A percentile compares a stretch with the other conserved stretches of the same genome.
Conservation (phyloP, 352 stramenopile genomes). For the Phytophthora rubi region DNA sequence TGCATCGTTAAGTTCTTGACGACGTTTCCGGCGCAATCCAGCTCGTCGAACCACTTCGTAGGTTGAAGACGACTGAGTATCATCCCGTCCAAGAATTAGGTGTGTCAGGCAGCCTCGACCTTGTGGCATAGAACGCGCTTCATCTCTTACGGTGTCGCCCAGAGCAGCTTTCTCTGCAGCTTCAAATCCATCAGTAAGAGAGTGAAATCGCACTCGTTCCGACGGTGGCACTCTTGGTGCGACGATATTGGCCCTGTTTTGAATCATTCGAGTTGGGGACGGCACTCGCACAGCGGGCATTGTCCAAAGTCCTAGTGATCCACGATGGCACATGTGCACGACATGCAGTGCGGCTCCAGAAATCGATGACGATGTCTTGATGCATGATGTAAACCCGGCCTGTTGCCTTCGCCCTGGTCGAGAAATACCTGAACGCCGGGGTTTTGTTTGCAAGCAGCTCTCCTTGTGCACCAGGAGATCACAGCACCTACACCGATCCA, state of each 20-base stretch:
- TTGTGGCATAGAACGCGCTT: not conserved
- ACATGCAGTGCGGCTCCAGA: slow-evolving; percentile 33
- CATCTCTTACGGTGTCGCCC: not conserved
- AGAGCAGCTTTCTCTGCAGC: slow-evolving; percentile 12
- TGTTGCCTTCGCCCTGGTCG: slow-evolving; percentile 19
- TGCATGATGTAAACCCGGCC: slow-evolving; percentile 62
- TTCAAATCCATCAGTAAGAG: slow-evolving; percentile 42
- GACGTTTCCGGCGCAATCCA: slow-evolving; percentile 36
- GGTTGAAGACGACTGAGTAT: slow-evolving; percentile 38
- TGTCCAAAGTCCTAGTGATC: slow-evolving; percentile 62
- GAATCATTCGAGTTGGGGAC: slow-evolving; percentile 8
- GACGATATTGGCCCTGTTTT: slow-evolving; percentile 24
- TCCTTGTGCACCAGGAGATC: slow-evolving; percentile 18
- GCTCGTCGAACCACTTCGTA: slow-evolving; percentile 38
- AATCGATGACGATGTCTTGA: slow-evolving; percentile 19
- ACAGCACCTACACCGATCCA: slow-evolving; percentile 71
- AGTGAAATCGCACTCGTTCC: slow-evolving; percentile 30
- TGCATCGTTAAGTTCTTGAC: slow-evolving; percentile 25
- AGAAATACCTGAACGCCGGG: slow-evolving; percentile 1
- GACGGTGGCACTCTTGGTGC: slow-evolving; percentile 7
- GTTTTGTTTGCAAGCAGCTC: slow-evolving; percentile 12
- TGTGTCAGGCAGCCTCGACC: slow-evolving; percentile 42
- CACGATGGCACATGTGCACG: slow-evolving; percentile 63
- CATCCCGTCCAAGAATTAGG: slow-evolving; percentile 52
- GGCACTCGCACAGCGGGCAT: slow-evolving; percentile 30